Base-by-base conservation (phyloP, 352 stramenopile species). In the Phytophthora podocarpi region DNA sequence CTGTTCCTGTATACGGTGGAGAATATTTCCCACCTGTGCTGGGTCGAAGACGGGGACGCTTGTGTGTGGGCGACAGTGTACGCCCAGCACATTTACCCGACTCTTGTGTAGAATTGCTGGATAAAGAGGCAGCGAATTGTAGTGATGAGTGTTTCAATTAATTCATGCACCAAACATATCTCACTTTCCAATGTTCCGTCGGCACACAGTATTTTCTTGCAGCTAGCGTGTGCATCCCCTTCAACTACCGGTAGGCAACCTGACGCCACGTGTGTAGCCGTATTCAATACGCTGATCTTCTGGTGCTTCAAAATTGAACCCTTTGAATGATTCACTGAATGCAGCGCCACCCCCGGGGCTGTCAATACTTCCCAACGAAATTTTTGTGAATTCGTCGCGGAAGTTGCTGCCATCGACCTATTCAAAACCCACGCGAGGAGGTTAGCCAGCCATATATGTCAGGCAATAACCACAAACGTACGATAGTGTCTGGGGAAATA, bases 241-340 rank as follows among this genome's bases (percentile, higher is more conserved):
- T n/a, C n/a, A n/a, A 5, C n/a, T 42, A 11, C 26, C 39, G 1
- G 30, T n/a, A n/a, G n/a, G 15, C 20, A 59, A 43, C 43, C 39
- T 64, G 11, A 77, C 26, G 42, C 85, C 80, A 30, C 80, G 69
- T 0, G 66, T 64, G 65, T 86, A 89, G 2, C 66, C 74, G 21
- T 89, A 89, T 50, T 86, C 74, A 46, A 89, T 81, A n/a, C 78
- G 61, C 18, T 67, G 53, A 11, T 70, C 64, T 11, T 71, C 55
- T 2, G 77, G 74, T 7, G 79, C 72, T 51, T 84, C 74, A 51
- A 94, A 98, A 23, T 95, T 95, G 59, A 98, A 98, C 3, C 83
- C 87, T 32, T 76, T 78, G 43, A 98, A 97, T 2, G 93, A 80
- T 40, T 95, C 83, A 28, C 59, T 65, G 15, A 70, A 54, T n/a